Conservation (phyloP, 1,139 yeast species). For the Candida anutae region DNA sequence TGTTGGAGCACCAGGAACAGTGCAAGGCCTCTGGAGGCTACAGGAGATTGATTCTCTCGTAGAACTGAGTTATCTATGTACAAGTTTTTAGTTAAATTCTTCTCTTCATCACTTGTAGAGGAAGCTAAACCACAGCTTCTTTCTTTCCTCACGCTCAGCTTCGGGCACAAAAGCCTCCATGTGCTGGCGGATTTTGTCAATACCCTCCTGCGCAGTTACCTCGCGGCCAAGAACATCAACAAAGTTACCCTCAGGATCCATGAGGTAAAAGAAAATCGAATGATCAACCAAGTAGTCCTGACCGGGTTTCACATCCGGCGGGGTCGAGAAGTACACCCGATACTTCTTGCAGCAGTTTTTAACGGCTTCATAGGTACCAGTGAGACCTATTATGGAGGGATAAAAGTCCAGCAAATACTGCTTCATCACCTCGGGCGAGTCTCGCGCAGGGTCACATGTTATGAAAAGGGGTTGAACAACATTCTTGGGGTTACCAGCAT, state of each 20-base stretch:
- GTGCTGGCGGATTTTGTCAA: constrained; percentile 69
- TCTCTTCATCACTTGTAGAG: constrained; percentile 28
- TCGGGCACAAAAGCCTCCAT: constrained; percentile 70
- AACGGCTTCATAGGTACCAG: constrained; percentile 82
- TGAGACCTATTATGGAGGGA: constrained; percentile 78
- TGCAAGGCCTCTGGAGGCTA: constrained; percentile 45
- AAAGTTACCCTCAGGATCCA: constrained; percentile 95
- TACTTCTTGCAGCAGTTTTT: constrained; percentile 79
- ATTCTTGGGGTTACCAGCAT: constrained; percentile 43
- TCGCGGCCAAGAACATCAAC: constrained; percentile 93
- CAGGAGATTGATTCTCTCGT: constrained; percentile 27
- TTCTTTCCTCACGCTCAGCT: constrained; percentile 52
- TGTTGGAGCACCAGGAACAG: constrained; percentile 39
- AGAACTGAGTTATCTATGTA: too few relatives aligned
- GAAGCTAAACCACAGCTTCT: constrained; percentile 49
- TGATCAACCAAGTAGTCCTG: constrained; percentile 96
- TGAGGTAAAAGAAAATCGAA: constrained; percentile 87
- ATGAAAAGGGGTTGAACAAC: constrained; percentile 79
- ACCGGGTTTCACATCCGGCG: constrained; percentile 87
- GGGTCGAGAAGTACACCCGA: constrained; percentile 93
- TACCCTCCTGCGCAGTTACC: constrained; percentile 71
- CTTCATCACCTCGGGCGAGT: constrained; percentile 73
- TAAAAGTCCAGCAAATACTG: constrained; percentile 83
- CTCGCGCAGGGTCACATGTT: constrained; percentile 96
- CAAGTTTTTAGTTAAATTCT: too few relatives aligned